A percentile compares a stretch with the other conserved stretches of the same genome.
phyloP scores from a whole-genome alignment of 2,329 filamentous ascomycete genomes.

The Hirsutella minnesotensis region DNA sequence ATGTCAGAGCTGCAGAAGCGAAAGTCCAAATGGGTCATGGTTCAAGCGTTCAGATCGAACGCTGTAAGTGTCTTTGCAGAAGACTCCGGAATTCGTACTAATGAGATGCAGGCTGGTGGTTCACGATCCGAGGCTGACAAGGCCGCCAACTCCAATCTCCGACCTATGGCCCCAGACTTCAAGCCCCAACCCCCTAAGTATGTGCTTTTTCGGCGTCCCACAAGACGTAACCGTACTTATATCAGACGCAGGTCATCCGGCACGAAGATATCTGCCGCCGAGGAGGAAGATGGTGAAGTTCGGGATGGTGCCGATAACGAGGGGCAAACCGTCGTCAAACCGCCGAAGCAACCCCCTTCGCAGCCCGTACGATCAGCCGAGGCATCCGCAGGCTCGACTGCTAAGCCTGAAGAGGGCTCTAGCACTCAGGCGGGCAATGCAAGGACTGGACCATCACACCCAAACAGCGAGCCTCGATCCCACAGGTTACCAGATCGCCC shows the following conservation, averaged over 20 bases:
- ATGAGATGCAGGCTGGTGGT: conserved; percentile 4
- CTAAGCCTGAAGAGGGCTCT: conserved; percentile 13
- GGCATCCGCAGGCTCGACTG: conserved; percentile 11
- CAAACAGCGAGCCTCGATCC: conserved; percentile 17
- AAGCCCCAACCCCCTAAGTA: conserved; percentile 38
- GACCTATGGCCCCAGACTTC: conserved; percentile 52
- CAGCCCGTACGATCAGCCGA: conserved; percentile 20
- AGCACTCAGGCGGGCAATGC: conserved; percentile 16
- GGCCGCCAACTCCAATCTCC: conserved; percentile 28
- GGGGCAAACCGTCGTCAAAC: conserved; percentile 1
- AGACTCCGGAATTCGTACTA: conserved; percentile 11
- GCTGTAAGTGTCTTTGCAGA: conserved; percentile 32
- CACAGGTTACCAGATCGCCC: conserved; percentile 25
- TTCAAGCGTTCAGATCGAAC: conserved; percentile 59
- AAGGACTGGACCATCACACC: conserved; percentile 11
- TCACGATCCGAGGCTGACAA: conserved; percentile 18
- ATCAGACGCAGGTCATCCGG: conserved; percentile 7
- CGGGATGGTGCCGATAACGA: conserved; percentile 39
- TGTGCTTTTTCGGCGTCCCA: conserved; percentile 9
- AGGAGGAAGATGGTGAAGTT: conserved; percentile 64
- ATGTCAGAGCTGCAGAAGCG: conserved; percentile 57
- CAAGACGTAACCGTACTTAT: conserved; percentile 5
- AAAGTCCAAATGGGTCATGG: conserved; percentile 59
- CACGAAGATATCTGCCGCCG: conserved; percentile 18
- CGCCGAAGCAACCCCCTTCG: conserved; percentile 15